phyloP scores from a whole-genome alignment of 306 rosid genomes.

The Heteromeles arbutifolia region DNA sequence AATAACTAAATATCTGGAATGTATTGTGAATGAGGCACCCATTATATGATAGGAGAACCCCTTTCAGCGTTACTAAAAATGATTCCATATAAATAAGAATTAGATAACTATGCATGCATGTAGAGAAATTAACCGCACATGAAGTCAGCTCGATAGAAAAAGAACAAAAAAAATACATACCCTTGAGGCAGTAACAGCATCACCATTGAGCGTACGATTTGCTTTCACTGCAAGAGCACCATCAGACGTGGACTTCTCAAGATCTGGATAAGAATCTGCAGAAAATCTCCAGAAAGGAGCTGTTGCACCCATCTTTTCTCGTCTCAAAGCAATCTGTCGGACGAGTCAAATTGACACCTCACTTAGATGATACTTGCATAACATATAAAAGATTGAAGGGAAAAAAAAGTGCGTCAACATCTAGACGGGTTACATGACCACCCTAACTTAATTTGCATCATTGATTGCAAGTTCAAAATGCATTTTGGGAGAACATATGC shows the following conservation, averaged over 20 bases:
- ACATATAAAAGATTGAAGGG: neutral
- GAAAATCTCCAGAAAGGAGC: constrained; percentile 68
- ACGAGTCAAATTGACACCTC: neutral
- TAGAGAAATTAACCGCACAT: neutral
- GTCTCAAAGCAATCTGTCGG: constrained; percentile 47
- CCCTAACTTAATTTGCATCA: neutral
- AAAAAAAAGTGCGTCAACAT: neutral
- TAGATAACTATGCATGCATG: neutral
- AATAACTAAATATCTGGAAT: neutral
- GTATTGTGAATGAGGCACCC: neutral
- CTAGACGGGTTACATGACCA: neutral
- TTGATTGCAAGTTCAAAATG: too few relatives aligned
- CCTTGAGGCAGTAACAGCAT: constrained; percentile 18
- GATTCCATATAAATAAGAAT: neutral
- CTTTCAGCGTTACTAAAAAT: neutral
- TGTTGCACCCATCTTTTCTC: constrained; percentile 52
- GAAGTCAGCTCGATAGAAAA: constrained; percentile 2
- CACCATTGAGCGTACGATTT: constrained; percentile 16
- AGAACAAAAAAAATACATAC: constrained; percentile 17
- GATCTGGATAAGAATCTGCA: constrained; percentile 57
- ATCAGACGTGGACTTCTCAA: constrained; percentile 26
- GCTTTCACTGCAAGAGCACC: constrained; percentile 14
- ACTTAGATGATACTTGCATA: neutral
- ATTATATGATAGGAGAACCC: neutral
- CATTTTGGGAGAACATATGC: too few relatives aligned